Percentiles rank a stretch among this genome's conserved stretches.
Evolutionary conservation across 2,329 filamentous ascomycete species (phyloP).

Genomic region (Westerdykella sp.): DNA sequence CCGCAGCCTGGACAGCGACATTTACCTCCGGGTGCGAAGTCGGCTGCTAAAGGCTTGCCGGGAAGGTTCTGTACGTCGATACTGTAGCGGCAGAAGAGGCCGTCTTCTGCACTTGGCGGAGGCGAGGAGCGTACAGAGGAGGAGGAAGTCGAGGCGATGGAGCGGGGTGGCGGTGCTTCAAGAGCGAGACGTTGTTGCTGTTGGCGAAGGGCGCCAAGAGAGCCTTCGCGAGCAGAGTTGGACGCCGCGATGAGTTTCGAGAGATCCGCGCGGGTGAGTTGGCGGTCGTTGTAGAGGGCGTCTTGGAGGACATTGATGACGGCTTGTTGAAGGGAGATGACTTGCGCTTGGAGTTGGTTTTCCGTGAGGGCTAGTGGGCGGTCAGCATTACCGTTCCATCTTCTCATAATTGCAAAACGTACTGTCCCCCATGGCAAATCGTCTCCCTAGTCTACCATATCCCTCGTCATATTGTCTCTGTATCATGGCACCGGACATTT

Average conservation of each 20-base stretch:
- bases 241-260: conserved; percentile 38
- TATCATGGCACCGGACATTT: conserved; percentile 29
- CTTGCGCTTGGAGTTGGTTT: conserved; percentile 40
- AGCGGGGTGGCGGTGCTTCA: conserved; percentile 7
- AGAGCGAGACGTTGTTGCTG: conserved; percentile 30
- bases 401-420: conserved; percentile 6
- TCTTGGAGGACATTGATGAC: conserved; percentile 42
- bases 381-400: conserved; percentile 5
- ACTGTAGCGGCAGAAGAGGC: conserved; percentile 33
- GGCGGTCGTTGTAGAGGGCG: conserved; percentile 37
- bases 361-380: conserved; percentile 34
- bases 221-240: conserved; percentile 38
- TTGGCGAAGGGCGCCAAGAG: conserved; percentile 33
- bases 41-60: conserved; percentile 23
- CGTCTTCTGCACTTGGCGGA: conserved; percentile 11
- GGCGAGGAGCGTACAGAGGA: conserved; percentile 23
- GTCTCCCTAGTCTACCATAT: conserved; percentile 29
- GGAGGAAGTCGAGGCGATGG: conserved; percentile 16
- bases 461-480: conserved; percentile 35
- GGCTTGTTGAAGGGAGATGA: conserved; percentile 40
- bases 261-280: conserved; percentile 36
- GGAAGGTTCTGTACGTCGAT: conserved; percentile 28
- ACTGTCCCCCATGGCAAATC: conserved; percentile 39
- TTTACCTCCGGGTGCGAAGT: conserved; percentile 28
- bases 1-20: conserved; percentile 29